A percentile compares a stretch with the other conserved stretches of the same genome.
phyloP scores from a whole-genome alignment of 1,284 basidiomycete species.

The Marasmius tenuissimus region DNA sequence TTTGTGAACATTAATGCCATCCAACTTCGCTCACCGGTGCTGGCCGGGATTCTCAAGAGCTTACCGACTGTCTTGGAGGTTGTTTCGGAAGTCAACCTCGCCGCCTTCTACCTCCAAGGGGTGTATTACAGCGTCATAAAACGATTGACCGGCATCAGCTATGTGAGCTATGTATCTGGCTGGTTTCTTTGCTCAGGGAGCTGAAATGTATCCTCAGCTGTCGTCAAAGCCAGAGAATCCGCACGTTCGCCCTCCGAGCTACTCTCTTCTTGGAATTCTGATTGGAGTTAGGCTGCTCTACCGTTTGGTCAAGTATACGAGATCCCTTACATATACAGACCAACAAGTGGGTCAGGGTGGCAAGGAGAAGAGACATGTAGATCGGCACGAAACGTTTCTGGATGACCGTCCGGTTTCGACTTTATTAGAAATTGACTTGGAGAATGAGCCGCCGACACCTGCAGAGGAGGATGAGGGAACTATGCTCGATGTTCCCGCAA shows the following conservation, averaged over 20 bases:
- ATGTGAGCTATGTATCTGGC: slow-evolving; percentile 51
- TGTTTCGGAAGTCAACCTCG: slow-evolving; percentile 74
- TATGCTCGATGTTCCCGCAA: slow-evolving; percentile 54
- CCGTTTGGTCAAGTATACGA: slow-evolving; percentile 51
- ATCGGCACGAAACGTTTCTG: slow-evolving; percentile 49
- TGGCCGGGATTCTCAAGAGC: slow-evolving; percentile 39
- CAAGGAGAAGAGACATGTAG: slow-evolving; percentile 16
- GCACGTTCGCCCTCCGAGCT: slow-evolving; percentile 75
- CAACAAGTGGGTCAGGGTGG: slow-evolving; percentile 21
- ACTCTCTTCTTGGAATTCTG: slow-evolving; percentile 81
- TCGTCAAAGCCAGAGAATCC: slow-evolving; percentile 72
- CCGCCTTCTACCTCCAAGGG: slow-evolving; percentile 80
- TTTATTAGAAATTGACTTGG: slow-evolving; percentile 56
- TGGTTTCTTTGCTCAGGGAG: slow-evolving; percentile 1
- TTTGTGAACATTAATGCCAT: slow-evolving; percentile 40
- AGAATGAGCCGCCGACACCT: slow-evolving; percentile 49
- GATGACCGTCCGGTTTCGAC: slow-evolving; percentile 64
- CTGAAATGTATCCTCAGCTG: slow-evolving; percentile 45
- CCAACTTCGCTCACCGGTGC: slow-evolving; percentile 29
- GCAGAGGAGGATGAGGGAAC: slow-evolving; percentile 73
- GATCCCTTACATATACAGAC: slow-evolving; percentile 19
- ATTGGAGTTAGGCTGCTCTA: slow-evolving; percentile 70
- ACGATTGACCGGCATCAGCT: slow-evolving; percentile 69
- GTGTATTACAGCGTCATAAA: slow-evolving; percentile 77
- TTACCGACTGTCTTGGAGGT: slow-evolving; percentile 53